Evolutionary conservation across 306 rosid species (phyloP).

Genomic region (Ammopiptanthus mongolicus): DNA sequence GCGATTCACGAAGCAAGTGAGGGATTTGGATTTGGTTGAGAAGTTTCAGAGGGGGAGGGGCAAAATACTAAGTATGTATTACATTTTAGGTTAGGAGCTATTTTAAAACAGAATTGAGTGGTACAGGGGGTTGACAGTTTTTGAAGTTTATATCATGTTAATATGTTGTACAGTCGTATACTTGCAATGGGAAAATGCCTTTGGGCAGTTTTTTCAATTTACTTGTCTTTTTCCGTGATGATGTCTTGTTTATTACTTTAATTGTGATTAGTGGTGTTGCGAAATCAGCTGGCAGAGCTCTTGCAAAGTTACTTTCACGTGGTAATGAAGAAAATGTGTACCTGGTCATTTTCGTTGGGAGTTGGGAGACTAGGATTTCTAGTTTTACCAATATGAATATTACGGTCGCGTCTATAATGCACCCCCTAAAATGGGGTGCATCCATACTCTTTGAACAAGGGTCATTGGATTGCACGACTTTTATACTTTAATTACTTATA

Average conservation of each 20-base stretch:
- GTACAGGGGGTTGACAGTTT: conserved; percentile 44
- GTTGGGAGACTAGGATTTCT: background rate
- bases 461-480: too few relatives aligned
- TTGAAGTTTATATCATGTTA: conserved; percentile 44
- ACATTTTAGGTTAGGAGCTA: conserved; percentile 44
- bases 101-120: conserved; percentile 43
- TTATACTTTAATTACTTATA: too few relatives aligned
- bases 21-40: conserved; percentile 94
- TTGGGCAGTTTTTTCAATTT: conserved; percentile 55
- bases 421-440: too few relatives aligned
- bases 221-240: background rate
- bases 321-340: background rate
- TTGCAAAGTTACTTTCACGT: background rate
- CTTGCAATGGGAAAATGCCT: conserved; percentile 63
- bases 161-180: conserved; percentile 73
- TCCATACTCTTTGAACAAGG: too few relatives aligned
- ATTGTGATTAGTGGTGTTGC: background rate
- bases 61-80: conserved; percentile 38
- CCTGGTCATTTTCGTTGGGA: background rate
- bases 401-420: too few relatives aligned
- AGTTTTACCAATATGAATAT: too few relatives aligned
- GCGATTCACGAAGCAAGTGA: conserved; percentile 95
- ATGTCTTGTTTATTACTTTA: background rate
- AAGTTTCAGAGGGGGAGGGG: background rate
- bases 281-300: background rate